Evolutionary conservation across 352 stramenopile species (phyloP), one percentile per base, ranked within the genome.

Genomic region (Phytophthora palmivora): DNA sequence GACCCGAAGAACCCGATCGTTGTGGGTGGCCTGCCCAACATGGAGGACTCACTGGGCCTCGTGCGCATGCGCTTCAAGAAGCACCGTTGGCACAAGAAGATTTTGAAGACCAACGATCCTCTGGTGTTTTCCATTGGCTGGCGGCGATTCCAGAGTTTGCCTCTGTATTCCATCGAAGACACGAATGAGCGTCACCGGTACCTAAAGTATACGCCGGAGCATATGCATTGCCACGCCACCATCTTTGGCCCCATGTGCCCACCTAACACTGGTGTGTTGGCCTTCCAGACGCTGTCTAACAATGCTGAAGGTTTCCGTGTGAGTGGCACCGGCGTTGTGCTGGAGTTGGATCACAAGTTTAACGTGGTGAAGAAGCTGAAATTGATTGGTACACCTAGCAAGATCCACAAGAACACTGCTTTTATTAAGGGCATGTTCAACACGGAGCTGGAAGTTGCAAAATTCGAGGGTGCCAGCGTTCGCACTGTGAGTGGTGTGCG

Each of bases 301-400:
- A 96, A 91, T 24, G 86, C 91, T 26, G 74, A 96, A 33, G 88
- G 93, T 15, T 99, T 99, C 76, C 96, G 98, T 22, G 98, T 99
- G 59, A 96, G 95, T 41, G 92, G 94, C 12, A 99, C 98, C 15
- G 98, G 98, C 26, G 96, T 98, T 5, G 91, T 98, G 22, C 75
- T 99, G 18, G 97, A 99, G 67, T 82, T 99, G 15, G 96, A 99
- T 79, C 92, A 98, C 49, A 98, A 95, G 50, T 99, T 99, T 52
- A 91, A 92, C 58, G 89, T 99, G 26, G 95, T 99, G 55, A 99
- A 99, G 82, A 99, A 99, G 81, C 89, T 99, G 43, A 99, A 99
- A 83, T 87, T 99, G 10, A 97, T 99, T 22, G 98, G 98, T 65
- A 98, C 93, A 16, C 97, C 98, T 2, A 91, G 81, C 36, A 99